Base-by-base conservation (phyloP, 257 asterid species). In the Gentiana macrophylla region DNA sequence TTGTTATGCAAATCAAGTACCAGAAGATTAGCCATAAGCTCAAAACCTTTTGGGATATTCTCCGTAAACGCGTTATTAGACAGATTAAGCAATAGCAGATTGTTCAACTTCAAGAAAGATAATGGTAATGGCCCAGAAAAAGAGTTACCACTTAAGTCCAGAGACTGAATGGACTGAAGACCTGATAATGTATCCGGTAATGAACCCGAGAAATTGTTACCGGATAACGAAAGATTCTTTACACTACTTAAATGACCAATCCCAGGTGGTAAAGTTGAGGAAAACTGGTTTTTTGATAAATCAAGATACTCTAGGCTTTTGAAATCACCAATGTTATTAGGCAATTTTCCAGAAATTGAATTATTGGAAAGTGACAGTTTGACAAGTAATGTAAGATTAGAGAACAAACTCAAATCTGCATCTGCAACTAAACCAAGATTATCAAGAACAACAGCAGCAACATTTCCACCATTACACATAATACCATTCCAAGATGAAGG, bases 401-500 rank as follows among this genome's bases (percentile, higher is more conserved):
- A 70, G 67, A 92, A 80, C 2, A 78, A 83, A 49, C 85, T 68
- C 68, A 92, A 83, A 73, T 92, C 97, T 10, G 74, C 86, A 13
- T 77, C 84, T 0, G 89, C 98, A 0, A 74, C 63, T 62, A 92
- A 64, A 32, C 89, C 90, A 37, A 87, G 67, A 59, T 83, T 74
- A 59, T 92, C 97, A 50, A 92, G 95, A 59, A 79, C 93, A 68
- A 92, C 93, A 1, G 85, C 98, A 4, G 94, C 97, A 32, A 92
- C 97, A 78, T 81, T 88, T n/a, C 84, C 95, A 55, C 94, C 95
- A 65, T 75, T 83, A 53, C 98, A 92, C 97, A 85, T 85, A 37
- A 92, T 87, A 53, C 98, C 98, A 61, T 92, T 92, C 98, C 98
- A 92, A 36, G 98, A 83, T 2, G 98, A 81, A 53, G 97, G 98